A percentile compares a stretch with the other conserved stretches of the same genome.
phyloP scores from a whole-genome alignment of 176 grass and related monocot species.

The Hordeum marinum region DNA sequence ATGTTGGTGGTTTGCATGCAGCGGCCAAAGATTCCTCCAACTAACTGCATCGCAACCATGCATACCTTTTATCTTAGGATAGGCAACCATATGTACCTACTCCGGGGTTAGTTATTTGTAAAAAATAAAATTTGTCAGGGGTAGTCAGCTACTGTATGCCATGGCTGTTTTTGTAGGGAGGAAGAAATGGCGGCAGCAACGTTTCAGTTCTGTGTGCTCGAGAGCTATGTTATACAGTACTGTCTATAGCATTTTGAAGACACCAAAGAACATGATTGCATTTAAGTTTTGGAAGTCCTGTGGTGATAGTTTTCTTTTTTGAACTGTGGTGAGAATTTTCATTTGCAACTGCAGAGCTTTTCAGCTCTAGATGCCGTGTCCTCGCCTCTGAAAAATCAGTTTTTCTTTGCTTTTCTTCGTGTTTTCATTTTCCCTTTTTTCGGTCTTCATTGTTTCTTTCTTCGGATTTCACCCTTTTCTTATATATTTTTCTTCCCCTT shows the following conservation, averaged over 20 bases:
- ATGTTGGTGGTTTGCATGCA: constrained; percentile 27
- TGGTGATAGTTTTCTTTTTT: background rate
- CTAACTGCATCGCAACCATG: constrained; percentile 17
- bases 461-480: no score
- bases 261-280: background rate
- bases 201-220: no score
- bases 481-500: no score
- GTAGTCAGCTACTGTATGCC: no score
- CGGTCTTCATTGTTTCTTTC: no score
- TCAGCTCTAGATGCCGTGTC: background rate
- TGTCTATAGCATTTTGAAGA: background rate
- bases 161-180: background rate
- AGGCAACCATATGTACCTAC: background rate
- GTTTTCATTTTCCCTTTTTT: no score
- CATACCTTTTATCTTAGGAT: background rate
- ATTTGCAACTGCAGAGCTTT: background rate
- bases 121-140: no score
- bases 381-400: background rate
- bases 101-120: background rate
- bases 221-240: no score
- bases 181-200: background rate
- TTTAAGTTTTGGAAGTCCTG: background rate
- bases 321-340: no score
- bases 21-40: constrained; percentile 22
- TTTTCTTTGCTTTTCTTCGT: no score